Conservation (phyloP, 163 green algal species). For the Scenedesmus sp. region DNA sequence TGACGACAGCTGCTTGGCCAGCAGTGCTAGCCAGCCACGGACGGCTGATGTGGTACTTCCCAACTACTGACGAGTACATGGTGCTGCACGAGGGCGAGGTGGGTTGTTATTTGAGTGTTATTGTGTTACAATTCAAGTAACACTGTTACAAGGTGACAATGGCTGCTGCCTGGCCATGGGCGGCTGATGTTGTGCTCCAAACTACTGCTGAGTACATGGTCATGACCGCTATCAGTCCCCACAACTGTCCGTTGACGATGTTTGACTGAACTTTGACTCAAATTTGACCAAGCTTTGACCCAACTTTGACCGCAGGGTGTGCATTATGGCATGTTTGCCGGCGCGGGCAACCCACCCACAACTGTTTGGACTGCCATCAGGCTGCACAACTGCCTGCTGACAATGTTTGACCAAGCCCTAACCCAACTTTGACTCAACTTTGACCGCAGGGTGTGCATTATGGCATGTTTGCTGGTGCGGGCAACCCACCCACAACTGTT, state of each 20-base stretch:
- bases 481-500: constrained; percentile 47
- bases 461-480: constrained; percentile 71
- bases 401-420: background rate
- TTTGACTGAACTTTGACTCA: background rate
- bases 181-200: background rate
- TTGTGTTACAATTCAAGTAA: no score
- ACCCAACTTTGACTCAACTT: background rate
- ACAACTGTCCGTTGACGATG: constrained; percentile 64
- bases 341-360: background rate
- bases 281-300: background rate
- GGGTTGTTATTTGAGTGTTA: background rate
- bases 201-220: no score
- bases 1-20: no score
- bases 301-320: background rate
- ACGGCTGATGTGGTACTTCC: constrained; percentile 69
- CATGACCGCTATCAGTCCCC: constrained; percentile 71
- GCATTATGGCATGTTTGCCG: constrained; percentile 23
- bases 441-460: constrained; percentile 68
- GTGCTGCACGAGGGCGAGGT: constrained; percentile 79
- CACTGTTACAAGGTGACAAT: background rate
- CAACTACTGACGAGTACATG: constrained; percentile 50
- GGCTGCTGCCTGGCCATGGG: background rate
- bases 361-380: constrained; percentile 75
- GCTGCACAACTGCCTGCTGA: constrained; percentile 71
- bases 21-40: constrained; percentile 42